These are phyloP conservation scores for Sungouiozyma intestinalis DNA, from an alignment of 805 yeast species.

Conservation along the genomic window DNA sequence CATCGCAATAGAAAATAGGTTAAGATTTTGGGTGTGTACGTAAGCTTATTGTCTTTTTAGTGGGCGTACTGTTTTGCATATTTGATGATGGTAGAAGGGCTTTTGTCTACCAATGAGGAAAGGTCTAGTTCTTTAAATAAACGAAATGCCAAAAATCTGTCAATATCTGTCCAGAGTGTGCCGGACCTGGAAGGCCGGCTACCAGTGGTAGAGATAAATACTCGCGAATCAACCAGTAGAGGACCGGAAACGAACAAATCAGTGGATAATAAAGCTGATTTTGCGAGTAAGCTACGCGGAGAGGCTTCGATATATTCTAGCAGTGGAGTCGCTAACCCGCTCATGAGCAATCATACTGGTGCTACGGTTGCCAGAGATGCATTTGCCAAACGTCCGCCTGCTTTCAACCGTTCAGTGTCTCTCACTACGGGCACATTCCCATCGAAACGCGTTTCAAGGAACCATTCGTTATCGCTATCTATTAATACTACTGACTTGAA, in stretches of 20 bases:
- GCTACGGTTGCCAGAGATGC: neutral
- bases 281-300: neutral
- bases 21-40: too few species aligned
- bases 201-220: neutral
- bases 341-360: neutral
- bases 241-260: neutral
- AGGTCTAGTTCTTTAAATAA: conserved; percentile 12
- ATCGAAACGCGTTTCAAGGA: conserved; percentile 3
- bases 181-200: neutral
- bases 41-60: too few species aligned
- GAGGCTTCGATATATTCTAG: conserved; percentile 14
- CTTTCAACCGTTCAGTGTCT: neutral
- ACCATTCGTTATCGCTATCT: conserved; percentile 17
- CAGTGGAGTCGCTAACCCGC: neutral
- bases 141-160: conserved; percentile 25
- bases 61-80: too few species aligned
- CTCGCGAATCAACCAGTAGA: too few species aligned
- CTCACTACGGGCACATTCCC: neutral
- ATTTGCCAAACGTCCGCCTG: neutral
- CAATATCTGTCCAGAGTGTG: conserved; percentile 6
- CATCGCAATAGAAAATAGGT: too few species aligned
- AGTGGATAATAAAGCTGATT: neutral
- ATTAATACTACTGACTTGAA: conserved; percentile 11
- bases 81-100: neutral
- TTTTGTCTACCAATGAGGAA: neutral